phyloP scores from a whole-genome alignment of 768 basidiomycete genomes.

The Collybiopsis confluens region DNA sequence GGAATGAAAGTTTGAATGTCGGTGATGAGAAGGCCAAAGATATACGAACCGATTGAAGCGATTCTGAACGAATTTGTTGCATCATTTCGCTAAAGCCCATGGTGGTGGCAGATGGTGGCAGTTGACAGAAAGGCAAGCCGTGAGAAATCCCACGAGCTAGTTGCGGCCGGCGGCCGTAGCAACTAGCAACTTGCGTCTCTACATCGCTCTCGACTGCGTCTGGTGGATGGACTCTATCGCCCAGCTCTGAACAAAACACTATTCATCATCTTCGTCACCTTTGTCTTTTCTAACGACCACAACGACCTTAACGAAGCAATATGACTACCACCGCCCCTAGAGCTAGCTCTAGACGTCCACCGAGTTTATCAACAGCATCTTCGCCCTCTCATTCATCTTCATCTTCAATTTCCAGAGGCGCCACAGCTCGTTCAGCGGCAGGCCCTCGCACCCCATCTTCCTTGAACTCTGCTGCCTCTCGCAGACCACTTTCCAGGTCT shows the following conservation, averaged over 20 bases:
- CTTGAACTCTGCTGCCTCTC: constrained; percentile 39
- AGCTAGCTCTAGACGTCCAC: constrained; percentile 38
- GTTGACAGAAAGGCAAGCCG: no score
- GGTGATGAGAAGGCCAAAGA: background rate
- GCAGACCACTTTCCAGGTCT: constrained; percentile 49
- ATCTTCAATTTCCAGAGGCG: constrained; percentile 44
- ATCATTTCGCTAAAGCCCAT: constrained; percentile 20
- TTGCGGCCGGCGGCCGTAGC: background rate
- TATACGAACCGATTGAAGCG: constrained; percentile 28
- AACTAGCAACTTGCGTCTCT: background rate
- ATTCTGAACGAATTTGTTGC: constrained; percentile 26
- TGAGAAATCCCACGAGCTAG: background rate
- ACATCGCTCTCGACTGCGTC: background rate
- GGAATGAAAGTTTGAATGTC: background rate
- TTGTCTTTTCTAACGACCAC: constrained; percentile 10
- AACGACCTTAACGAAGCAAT: constrained; percentile 24
- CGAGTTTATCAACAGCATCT: constrained; percentile 28
- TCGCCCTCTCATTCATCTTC: constrained; percentile 42
- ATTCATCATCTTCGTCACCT: constrained; percentile 8
- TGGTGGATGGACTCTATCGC: background rate
- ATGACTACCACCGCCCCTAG: constrained; percentile 45
- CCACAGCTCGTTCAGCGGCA: constrained; percentile 63
- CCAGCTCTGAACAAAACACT: background rate
- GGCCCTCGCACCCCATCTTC: constrained; percentile 54
- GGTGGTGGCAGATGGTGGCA: background rate